Conservation (phyloP, 129 eudicot genomes). For the Ambrosia trifida region DNA sequence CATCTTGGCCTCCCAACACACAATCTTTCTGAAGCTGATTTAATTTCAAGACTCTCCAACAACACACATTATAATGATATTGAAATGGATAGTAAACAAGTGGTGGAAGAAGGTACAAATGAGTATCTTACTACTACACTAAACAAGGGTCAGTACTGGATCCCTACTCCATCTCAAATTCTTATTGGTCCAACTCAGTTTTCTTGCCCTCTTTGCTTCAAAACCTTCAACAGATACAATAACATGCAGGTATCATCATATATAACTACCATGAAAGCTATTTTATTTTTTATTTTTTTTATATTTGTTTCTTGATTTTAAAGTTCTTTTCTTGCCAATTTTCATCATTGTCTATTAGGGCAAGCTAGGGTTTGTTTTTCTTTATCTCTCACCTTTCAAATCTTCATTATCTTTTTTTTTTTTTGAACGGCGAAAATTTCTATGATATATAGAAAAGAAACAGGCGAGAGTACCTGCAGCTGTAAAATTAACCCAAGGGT, state of each 20-base stretch:
- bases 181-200: slow-evolving; percentile 95
- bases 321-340: slow-evolving; percentile 36
- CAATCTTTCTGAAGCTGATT: slow-evolving; percentile 45
- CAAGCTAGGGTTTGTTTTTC: slow-evolving; percentile 34
- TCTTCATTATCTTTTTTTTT: not conserved
- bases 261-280: not conserved
- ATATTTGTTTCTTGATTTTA: too few species aligned
- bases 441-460: too few species aligned
- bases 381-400: slow-evolving; percentile 25
- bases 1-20: slow-evolving; percentile 65
- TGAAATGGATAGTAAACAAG: slow-evolving; percentile 19
- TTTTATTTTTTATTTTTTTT: not conserved
- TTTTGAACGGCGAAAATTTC: too few species aligned
- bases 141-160: slow-evolving; percentile 95
- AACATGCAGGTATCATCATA: slow-evolving; percentile 81
- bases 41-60: slow-evolving; percentile 37
- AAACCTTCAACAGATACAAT: slow-evolving; percentile 92
- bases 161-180: slow-evolving; percentile 91
- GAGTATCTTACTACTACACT: slow-evolving; percentile 49
- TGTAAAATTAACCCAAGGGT: too few species aligned
- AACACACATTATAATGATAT: slow-evolving; percentile 24
- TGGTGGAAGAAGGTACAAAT: slow-evolving; percentile 29
- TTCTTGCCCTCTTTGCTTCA: slow-evolving; percentile 94
- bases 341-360: slow-evolving; percentile 36
- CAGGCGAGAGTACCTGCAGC: too few species aligned